These are phyloP conservation scores for Allodekkera sacchari DNA, from an alignment of 805 yeast species.

Conservation along the genomic window DNA sequence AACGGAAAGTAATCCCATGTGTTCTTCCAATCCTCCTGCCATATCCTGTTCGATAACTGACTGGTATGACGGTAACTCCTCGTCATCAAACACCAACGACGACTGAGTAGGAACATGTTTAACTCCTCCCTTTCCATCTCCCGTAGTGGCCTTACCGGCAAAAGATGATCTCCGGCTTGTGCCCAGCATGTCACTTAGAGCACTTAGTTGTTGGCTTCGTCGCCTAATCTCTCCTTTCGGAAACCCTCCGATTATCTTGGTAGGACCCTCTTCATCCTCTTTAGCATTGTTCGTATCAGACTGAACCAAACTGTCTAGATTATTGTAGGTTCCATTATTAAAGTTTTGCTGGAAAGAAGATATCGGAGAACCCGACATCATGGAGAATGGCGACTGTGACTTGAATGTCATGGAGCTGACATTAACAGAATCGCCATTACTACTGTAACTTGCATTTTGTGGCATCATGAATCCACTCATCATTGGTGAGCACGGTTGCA, in stretches of 20 bases:
- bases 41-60: conserved; percentile 16
- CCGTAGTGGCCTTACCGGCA: conserved; percentile 1
- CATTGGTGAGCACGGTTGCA: conserved; percentile 38
- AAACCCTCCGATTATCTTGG: not conserved
- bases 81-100: conserved; percentile 15
- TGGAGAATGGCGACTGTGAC: conserved; percentile 31
- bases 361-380: conserved; percentile 17
- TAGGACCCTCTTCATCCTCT: conserved; percentile 1
- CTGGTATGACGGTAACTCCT: conserved; percentile 21
- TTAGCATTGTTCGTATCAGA: conserved; percentile 4
- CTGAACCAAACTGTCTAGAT: conserved; percentile 15
- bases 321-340: too few species aligned
- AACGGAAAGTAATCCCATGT: conserved; percentile 18
- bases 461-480: conserved; percentile 32
- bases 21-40: conserved; percentile 12
- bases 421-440: conserved; percentile 24
- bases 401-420: conserved; percentile 19
- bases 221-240: conserved; percentile 8
- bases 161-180: conserved; percentile 1
- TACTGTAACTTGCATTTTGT: conserved; percentile 20
- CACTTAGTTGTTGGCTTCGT: not conserved
- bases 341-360: not conserved
- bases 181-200: not conserved
- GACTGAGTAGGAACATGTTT: conserved; percentile 19
- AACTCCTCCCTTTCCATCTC: not conserved